Conservation (phyloP, 2,329 filamentous ascomycete species). For the Colletotrichum somersetense region DNA sequence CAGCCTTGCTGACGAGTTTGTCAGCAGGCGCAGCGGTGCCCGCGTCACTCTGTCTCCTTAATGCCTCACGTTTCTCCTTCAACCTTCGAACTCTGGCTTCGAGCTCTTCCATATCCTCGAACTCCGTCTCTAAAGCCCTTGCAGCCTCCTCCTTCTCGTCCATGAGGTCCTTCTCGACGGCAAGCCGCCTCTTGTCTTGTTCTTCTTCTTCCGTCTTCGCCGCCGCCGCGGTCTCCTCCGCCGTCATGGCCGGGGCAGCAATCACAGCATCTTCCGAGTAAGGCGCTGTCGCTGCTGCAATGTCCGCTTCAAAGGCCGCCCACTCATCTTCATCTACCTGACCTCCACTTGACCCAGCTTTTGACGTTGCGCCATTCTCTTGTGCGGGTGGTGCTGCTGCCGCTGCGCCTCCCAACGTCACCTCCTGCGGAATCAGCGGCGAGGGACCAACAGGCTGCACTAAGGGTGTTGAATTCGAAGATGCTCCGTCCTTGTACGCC, state of each 20-base stretch:
- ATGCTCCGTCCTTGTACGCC: conserved; percentile 54
- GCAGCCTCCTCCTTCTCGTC: conserved; percentile 83
- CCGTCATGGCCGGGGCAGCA: conserved; percentile 75
- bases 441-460: conserved; percentile 49
- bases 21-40: conserved; percentile 43
- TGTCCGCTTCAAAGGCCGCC: conserved; percentile 88
- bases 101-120: conserved; percentile 85
- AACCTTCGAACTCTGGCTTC: conserved; percentile 77
- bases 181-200: conserved; percentile 64
- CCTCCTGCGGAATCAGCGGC: conserved; percentile 52
- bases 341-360: conserved; percentile 30
- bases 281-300: conserved; percentile 64
- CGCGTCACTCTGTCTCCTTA: conserved; percentile 60
- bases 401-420: conserved; percentile 19
- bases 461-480: conserved; percentile 57
- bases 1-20: conserved; percentile 39
- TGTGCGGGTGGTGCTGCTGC: conserved; percentile 29
- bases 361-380: conserved; percentile 42
- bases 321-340: conserved; percentile 80
- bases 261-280: conserved; percentile 69
- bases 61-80: conserved; percentile 77
- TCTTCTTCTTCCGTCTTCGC: conserved; percentile 64
- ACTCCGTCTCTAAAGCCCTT: conserved; percentile 79
- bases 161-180: conserved; percentile 67
- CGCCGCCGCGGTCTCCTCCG: conserved; percentile 71